A percentile compares a stretch with the other conserved stretches of the same genome.
Evolutionary conservation across 2,329 filamentous ascomycete species (phyloP).

Genomic region (Cladorrhinum sp.): DNA sequence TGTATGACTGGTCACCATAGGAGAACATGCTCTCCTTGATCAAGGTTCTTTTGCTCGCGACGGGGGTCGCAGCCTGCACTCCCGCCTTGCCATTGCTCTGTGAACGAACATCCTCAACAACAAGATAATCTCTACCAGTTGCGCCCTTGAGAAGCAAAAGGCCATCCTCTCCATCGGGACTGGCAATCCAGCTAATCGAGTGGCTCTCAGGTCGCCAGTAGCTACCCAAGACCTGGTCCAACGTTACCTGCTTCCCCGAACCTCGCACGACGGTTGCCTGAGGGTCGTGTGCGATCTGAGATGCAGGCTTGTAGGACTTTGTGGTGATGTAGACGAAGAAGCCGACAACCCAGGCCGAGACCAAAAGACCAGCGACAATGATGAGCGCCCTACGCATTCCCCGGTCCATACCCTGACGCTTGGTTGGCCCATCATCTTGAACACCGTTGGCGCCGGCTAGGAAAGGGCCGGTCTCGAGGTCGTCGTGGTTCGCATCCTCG

Average conservation of each 20-base stretch:
- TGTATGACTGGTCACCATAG: conserved; percentile 53
- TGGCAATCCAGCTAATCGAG: conserved; percentile 72
- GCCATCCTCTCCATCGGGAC: conserved; percentile 75
- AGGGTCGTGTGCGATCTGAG: conserved; percentile 64
- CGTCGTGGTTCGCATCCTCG: conserved; percentile 38
- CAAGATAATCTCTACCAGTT: conserved; percentile 67
- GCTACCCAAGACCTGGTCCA: conserved; percentile 67
- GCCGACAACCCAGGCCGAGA: conserved; percentile 66
- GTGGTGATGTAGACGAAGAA: conserved; percentile 64
- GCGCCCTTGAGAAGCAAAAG: conserved; percentile 72
- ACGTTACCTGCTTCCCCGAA: conserved; percentile 67
- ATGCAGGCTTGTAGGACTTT: conserved; percentile 64
- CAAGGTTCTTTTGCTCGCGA: conserved; percentile 59
- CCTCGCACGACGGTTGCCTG: conserved; percentile 59
- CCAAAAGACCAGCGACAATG: conserved; percentile 58
- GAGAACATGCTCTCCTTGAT: conserved; percentile 68
- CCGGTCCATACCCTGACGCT: conserved; percentile 60
- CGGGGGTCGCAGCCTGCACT: conserved; percentile 34
- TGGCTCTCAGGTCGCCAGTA: conserved; percentile 63
- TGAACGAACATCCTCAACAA: conserved; percentile 80
- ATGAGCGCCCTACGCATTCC: conserved; percentile 62
- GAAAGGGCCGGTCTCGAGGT: conserved; percentile 54
- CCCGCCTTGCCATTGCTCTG: conserved; percentile 43
- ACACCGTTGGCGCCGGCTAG: conserved; percentile 37
- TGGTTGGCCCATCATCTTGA: conserved; percentile 29